These are phyloP conservation scores for Naganishia onofrii DNA, from an alignment of 768 basidiomycete species.

Conservation along the genomic window DNA sequence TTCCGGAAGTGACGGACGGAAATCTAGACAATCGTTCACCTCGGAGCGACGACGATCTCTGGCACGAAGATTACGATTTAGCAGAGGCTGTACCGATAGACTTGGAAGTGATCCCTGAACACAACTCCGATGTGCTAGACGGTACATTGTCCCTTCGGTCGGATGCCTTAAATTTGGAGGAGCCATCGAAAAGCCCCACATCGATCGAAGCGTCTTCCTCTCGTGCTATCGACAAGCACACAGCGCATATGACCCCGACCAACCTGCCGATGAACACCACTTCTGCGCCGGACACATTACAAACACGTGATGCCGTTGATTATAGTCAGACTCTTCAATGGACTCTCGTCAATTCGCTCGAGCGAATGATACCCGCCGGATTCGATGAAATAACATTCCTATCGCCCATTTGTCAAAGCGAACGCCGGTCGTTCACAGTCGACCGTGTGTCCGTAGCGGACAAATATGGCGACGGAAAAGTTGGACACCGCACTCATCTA, in stretches of 20 bases:
- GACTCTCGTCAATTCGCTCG: not conserved
- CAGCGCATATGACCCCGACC: not conserved
- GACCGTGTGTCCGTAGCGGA: not conserved
- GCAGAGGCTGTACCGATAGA: not conserved
- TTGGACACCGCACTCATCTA: conserved; percentile 4
- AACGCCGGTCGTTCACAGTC: not conserved
- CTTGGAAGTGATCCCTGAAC: not conserved
- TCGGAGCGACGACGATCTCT: conserved; percentile 13
- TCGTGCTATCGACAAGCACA: not conserved
- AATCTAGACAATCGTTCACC: not conserved
- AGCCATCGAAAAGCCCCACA: not conserved
- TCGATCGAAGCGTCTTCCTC: not conserved
- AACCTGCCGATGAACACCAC: not conserved
- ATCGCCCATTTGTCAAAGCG: not conserved
- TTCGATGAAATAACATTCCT: conserved; percentile 3
- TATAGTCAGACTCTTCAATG: not conserved
- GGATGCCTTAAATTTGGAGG: not conserved
- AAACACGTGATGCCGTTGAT: not conserved
- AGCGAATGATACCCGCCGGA: not conserved
- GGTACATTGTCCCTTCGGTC: not conserved
- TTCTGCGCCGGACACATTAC: not conserved
- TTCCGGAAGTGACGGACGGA: not conserved
- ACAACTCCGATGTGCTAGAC: not conserved
- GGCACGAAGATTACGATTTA: conserved; percentile 4
- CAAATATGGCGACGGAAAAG: conserved; percentile 22